Evolutionary conservation across 1,139 yeast species (phyloP).

Genomic region (Sugiyamaella xylanicola): DNA sequence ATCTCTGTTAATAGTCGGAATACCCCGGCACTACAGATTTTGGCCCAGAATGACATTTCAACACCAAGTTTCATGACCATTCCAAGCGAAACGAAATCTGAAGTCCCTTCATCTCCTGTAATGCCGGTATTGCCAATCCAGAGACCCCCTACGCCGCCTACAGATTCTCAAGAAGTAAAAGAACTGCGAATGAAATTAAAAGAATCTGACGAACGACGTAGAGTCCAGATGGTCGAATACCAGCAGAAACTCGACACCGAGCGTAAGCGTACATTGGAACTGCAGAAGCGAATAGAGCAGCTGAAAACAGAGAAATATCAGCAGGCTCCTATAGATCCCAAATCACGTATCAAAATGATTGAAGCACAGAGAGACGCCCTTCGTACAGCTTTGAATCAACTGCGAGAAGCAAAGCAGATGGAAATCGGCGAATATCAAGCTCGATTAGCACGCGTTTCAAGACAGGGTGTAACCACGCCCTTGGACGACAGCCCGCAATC

Average conservation of each 20-base stretch:
- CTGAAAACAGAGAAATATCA: slow-evolving; percentile 30
- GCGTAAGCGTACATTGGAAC: slow-evolving; percentile 33
- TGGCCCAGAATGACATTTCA: slow-evolving; percentile 4
- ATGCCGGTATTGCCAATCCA: slow-evolving; percentile 5
- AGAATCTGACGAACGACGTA: slow-evolving; percentile 35
- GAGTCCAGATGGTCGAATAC: slow-evolving; percentile 35
- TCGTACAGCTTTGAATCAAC: slow-evolving; percentile 51
- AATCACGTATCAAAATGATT: slow-evolving; percentile 17
- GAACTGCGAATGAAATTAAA: slow-evolving; percentile 32
- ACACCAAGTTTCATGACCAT: not conserved
- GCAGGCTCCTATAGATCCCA: slow-evolving; percentile 34
- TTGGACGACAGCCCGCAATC: not conserved
- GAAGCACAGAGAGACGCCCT: slow-evolving; percentile 60
- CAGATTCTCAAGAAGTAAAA: slow-evolving; percentile 19
- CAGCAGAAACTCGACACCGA: slow-evolving; percentile 38
- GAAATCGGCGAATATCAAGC: slow-evolving; percentile 36
- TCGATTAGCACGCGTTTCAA: slow-evolving; percentile 15
- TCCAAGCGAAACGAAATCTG: not conserved
- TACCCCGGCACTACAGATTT: slow-evolving; percentile 1
- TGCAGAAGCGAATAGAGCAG: slow-evolving; percentile 33
- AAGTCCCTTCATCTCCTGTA: not conserved
- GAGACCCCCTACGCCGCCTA: slow-evolving; percentile 6
- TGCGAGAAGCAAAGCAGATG: slow-evolving; percentile 43
- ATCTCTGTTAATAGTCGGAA: slow-evolving; percentile 9
- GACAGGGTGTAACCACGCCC: not conserved